Evolutionary conservation across 2,329 filamentous ascomycete species (phyloP), one percentile per base, ranked within the genome.

Genomic region (Curvularia hawaiiensis): DNA sequence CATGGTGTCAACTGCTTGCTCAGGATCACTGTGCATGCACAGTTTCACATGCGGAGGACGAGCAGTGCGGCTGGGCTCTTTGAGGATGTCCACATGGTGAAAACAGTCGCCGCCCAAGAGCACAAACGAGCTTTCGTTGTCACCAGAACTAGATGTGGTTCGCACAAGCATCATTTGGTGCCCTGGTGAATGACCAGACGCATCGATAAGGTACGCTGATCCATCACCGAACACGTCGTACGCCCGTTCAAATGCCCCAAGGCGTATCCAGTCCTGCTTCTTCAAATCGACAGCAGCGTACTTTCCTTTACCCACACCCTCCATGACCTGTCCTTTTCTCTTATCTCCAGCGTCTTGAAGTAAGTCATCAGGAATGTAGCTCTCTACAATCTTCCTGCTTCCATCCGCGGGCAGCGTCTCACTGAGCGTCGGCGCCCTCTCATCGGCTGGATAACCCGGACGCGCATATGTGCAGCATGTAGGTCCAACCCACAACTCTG

Each of bases 121-220:
- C 10, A 73, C 70, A 48, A 73, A 74, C 1, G 68, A 63, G 24
- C 64, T 62, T 10, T 58, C 51, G 0, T 62, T 59, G 1, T 55
- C 53, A 2, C 22, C n/a, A n/a, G 50, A 47, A 9, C 50, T 8
- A 8, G 50, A 54, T 22, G 61, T 70, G 0, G 67, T 67, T 2
- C 71, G 52, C 2, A 74, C 44, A 24, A 75, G 61, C 68, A 74
- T 67, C 70, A 73, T 84, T 14, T 84, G 70, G 61, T 85, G 83
- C 0, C 83, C 83, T 12, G 79, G 75, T 0, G 84, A 69, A 62
- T 85, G 83, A 0, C 83, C 83, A 0, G 83, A 83, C 0, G 78
- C 77, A 61, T 84, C 79, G 24, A 85, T 70, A 0, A 84, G 67
- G 61, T 78, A 82, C 5, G 83, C 66, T n/a, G 75, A 76, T 0